Evolutionary conservation across 495 filamentous ascomycete genomes (phyloP), one percentile per base, ranked within the genome.

Genomic region (Aspergillus sclerotioniger): DNA sequence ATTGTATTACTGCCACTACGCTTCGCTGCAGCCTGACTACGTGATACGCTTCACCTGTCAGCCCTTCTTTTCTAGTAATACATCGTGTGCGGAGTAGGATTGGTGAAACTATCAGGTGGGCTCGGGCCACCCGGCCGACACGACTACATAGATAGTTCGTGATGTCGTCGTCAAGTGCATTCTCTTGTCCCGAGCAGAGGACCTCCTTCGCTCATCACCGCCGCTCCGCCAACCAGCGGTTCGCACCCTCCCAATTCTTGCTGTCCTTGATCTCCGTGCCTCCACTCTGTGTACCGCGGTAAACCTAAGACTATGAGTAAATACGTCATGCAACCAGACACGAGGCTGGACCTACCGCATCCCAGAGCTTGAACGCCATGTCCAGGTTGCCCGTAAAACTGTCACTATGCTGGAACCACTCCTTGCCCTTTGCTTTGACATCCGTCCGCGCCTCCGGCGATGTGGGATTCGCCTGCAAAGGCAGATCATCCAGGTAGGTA

Each of bases 401-500:
- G 19, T 86, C 79, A 33, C 87, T 87, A 63, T 90, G 87, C 15
- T 89, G 88, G 63, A 97, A 93, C 72, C 82, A 90, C 3, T 72
- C 77, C 21, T 86, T 84, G 61, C 90, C 84, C 68, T 86, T 86
- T 8, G 70, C 66, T 56, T 83, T 85, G 39, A 86, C 85, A 52
- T 82, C 80, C 10, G 83, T 79, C 10, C 83, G 76, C 6, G 82
- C 81, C 25, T 87, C 85, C 9, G 80, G 76, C 6, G 84, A 82
- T 0, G 79, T 83, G 9, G 83, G 79, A 39, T 78, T 65, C n/a
- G 63, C 59, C 44, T 84, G 73, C 25, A 82, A 68, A n/a, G 74
- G 76, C 29, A 90, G 75, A 53, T 97, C 93, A 65, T 99, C 95
- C 19, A 99, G 82, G 69, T 95, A 93, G 6, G 90, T 92, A 71